phyloP scores from a whole-genome alignment of 352 stramenopile species.

The Globisporangium rhizosaccharum region DNA sequence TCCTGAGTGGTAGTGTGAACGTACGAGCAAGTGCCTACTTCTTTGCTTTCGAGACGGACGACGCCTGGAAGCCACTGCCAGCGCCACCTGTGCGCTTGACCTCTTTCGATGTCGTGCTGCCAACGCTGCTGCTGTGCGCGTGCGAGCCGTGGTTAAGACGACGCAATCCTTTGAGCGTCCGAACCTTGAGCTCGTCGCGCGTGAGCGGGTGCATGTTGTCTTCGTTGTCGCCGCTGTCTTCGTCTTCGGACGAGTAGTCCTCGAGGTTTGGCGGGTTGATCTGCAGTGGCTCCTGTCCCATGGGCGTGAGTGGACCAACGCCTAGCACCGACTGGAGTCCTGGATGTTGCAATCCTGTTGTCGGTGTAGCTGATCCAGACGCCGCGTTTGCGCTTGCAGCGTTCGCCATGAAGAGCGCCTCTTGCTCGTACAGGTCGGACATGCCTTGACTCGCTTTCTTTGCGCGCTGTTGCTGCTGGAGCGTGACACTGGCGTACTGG shows the following conservation, averaged over 20 bases:
- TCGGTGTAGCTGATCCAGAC: slow-evolving; percentile 8
- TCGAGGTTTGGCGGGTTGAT: slow-evolving; percentile 93
- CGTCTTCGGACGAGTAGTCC: slow-evolving; percentile 93
- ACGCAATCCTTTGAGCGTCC: slow-evolving; percentile 81
- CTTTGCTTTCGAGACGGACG: slow-evolving; percentile 6
- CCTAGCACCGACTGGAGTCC: slow-evolving; percentile 73
- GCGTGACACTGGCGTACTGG: slow-evolving; percentile 58
- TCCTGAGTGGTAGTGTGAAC: too few species aligned
- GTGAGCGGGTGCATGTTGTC: slow-evolving; percentile 88
- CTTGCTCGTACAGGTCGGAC: slow-evolving; percentile 34
- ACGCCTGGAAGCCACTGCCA: slow-evolving; percentile 2
- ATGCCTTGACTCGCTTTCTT: slow-evolving; percentile 10
- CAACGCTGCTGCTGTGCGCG: slow-evolving; percentile 11
- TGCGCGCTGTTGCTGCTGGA: slow-evolving; percentile 37
- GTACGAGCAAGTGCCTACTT: slow-evolving; percentile 8
- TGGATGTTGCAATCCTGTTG: slow-evolving; percentile 8
- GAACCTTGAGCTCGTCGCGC: slow-evolving; percentile 88
- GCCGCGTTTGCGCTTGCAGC: slow-evolving; percentile 4
- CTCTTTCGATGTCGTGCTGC: slow-evolving; percentile 20
- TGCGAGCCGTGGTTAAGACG: slow-evolving; percentile 40
- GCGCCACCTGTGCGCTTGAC: slow-evolving; percentile 20
- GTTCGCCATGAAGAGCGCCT: slow-evolving; percentile 30
- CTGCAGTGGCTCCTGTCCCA: slow-evolving; percentile 87
- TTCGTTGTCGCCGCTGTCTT: slow-evolving; percentile 82
- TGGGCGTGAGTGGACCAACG: slow-evolving; percentile 78